Evolutionary conservation across 1,284 basidiomycete species (phyloP), one percentile per base, ranked within the genome.

Genomic region (Coriolopsis trogii): DNA sequence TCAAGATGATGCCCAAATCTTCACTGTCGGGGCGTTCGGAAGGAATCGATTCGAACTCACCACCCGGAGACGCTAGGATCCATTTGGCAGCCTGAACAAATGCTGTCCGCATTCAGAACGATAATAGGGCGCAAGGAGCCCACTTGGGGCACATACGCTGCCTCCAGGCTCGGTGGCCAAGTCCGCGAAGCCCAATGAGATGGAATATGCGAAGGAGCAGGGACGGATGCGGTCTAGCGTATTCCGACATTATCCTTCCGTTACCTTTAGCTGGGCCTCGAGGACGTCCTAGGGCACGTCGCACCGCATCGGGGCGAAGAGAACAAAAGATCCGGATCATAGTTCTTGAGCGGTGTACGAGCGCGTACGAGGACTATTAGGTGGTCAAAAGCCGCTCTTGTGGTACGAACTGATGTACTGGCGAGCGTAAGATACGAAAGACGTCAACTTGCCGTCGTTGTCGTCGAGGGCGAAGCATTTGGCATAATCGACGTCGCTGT

Each of bases 1-100:
- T 47, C 41, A 23, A 38, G 53, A 46, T 44, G 40, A 25, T 55
- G 28, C 29, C n/a, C 41, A 29, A 30, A 42, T 42, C 41, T 29
- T 20, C 29, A 29, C 7, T 42, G 41, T n/a, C n/a, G n/a, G n/a
- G n/a, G n/a, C n/a, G n/a, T n/a, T n/a, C n/a, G n/a, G n/a, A n/a
- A 4, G n/a, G 18, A 21, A 50, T 50, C 53, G 38, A 49, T 47
- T 47, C 44, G 53, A 55, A 50, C 42, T 37, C 51, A 45, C 51
- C 18, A 39, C 51, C 51, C 26, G 51, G 28, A 18, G 25, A 30
- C 23, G 33, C 51, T 53, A 53, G 46, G 26, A 37, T 29, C 36
- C 30, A 49, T 49, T 40, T 45, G 51, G 51, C 44, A 53, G 42
- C 16, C 28, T 49, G 41, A 55, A 55, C 29, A 39, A 49, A 54